phyloP scores from a whole-genome alignment of 2,329 filamentous ascomycete species.

The Metarhizium anisopliae region DNA sequence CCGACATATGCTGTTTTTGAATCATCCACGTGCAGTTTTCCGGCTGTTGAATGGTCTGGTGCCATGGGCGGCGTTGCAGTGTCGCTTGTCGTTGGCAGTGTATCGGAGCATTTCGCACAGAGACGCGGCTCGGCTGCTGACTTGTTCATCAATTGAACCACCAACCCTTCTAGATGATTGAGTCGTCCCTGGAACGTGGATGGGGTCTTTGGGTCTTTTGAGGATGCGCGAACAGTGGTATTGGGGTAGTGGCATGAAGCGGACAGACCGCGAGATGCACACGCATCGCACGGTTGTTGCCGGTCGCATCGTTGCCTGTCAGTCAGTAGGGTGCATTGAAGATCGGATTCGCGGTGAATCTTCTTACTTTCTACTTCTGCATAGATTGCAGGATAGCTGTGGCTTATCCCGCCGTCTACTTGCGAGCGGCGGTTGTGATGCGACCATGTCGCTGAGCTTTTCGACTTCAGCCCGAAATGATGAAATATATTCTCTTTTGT shows the following conservation, averaged over 20 bases:
- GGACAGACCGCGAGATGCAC: slow-evolving; percentile 11
- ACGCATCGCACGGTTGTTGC: slow-evolving; percentile 14
- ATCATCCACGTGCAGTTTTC: slow-evolving; percentile 18
- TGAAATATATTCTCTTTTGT: no score
- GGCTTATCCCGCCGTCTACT: slow-evolving; percentile 23
- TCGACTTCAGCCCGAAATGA: neutral
- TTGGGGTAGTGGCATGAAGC: slow-evolving; percentile 8
- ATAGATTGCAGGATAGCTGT: slow-evolving; percentile 25
- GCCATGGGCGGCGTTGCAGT: neutral
- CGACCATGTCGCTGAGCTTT: neutral
- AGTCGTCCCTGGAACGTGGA: slow-evolving; percentile 7
- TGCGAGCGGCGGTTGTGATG: neutral
- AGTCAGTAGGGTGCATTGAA: neutral
- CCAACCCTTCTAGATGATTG: slow-evolving; percentile 20
- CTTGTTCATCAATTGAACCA: slow-evolving; percentile 16
- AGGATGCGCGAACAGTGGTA: neutral
- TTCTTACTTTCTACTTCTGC: slow-evolving; percentile 25
- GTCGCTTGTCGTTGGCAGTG: neutral
- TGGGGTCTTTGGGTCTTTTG: slow-evolving; percentile 8
- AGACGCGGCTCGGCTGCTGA: neutral
- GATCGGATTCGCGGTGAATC: neutral
- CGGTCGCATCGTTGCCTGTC: slow-evolving; percentile 17
- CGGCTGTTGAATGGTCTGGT: slow-evolving; percentile 16
- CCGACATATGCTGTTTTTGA: slow-evolving; percentile 23
- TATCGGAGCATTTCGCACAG: neutral